A percentile compares a stretch with the other conserved stretches of the same genome.
Conservation (phyloP, 2,329 filamentous ascomycete species). For the Graphiopsis chlorocephala region DNA sequence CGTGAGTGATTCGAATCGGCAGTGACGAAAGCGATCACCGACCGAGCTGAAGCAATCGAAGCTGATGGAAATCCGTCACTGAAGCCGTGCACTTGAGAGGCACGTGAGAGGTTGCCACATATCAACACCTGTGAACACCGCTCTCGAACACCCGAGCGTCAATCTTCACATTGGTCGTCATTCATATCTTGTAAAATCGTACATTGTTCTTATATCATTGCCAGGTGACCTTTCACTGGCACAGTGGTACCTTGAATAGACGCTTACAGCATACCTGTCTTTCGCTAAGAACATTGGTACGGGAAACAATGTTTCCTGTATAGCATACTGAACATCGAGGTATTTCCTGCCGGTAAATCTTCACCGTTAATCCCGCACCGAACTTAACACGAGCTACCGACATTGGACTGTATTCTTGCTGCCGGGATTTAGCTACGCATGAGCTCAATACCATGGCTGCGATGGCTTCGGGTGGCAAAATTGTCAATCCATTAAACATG, state of each 20-base stretch:
- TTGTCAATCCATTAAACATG: not conserved
- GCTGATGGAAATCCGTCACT: not conserved
- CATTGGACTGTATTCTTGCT: not conserved
- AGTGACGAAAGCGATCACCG: slow-evolving; percentile 14
- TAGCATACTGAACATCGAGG: not conserved
- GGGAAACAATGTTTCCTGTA: not conserved
- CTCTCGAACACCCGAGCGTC: not conserved
- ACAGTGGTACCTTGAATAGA: not conserved
- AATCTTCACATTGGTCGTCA: not conserved
- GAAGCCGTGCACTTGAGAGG: not conserved
- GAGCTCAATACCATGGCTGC: not conserved
- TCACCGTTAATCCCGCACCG: not conserved
- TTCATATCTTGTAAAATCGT: not conserved
- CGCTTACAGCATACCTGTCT: not conserved
- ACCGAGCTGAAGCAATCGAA: slow-evolving; percentile 6
- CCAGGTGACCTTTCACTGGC: not conserved
- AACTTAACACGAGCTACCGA: not conserved
- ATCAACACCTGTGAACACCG: not conserved
- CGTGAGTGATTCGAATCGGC: not conserved
- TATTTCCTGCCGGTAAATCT: not conserved
- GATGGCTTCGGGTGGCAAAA: not conserved
- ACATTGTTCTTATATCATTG: not conserved
- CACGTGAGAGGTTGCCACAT: not conserved
- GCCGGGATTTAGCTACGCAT: not conserved
- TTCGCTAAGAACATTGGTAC: not conserved